phyloP scores from a whole-genome alignment of 2,329 filamentous ascomycete genomes.

The Dactylellina leptospora region DNA sequence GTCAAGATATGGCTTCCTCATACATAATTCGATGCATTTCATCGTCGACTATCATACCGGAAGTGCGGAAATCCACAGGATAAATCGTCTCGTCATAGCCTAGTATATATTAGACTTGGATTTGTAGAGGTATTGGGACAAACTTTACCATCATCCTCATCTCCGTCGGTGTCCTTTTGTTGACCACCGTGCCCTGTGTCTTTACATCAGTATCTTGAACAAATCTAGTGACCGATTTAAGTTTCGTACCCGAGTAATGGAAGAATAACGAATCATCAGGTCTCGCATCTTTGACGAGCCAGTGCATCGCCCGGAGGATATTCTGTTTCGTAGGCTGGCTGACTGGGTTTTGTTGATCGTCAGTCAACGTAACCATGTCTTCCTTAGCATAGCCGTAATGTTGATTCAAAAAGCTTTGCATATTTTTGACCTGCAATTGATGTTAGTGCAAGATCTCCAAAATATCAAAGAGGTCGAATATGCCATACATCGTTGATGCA shows the following conservation, averaged over 20 bases:
- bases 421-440: conserved; percentile 67
- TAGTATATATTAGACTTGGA: conserved; percentile 16
- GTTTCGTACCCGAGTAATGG: conserved; percentile 72
- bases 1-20: background rate
- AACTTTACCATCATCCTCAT: conserved; percentile 73
- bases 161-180: conserved; percentile 75
- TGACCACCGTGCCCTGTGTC: conserved; percentile 75
- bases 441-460: background rate
- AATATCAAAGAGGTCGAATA: background rate
- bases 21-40: conserved; percentile 77
- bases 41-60: conserved; percentile 80
- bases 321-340: conserved; percentile 79
- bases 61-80: conserved; percentile 74
- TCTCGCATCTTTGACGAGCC: conserved; percentile 75
- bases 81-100: conserved; percentile 79
- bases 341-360: conserved; percentile 75
- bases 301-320: conserved; percentile 77
- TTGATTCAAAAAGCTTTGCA: conserved; percentile 75
- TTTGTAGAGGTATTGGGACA: background rate
- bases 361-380: conserved; percentile 81
- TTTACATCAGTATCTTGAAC: conserved; percentile 11
- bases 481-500: conserved; percentile 80
- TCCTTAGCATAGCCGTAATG: conserved; percentile 76
- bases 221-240: background rate
- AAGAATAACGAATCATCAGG: conserved; percentile 81